Percentiles rank a stretch among this genome's conserved stretches.
Conservation (phyloP, 495 filamentous ascomycete species). For the Aspergillus nidulans region DNA sequence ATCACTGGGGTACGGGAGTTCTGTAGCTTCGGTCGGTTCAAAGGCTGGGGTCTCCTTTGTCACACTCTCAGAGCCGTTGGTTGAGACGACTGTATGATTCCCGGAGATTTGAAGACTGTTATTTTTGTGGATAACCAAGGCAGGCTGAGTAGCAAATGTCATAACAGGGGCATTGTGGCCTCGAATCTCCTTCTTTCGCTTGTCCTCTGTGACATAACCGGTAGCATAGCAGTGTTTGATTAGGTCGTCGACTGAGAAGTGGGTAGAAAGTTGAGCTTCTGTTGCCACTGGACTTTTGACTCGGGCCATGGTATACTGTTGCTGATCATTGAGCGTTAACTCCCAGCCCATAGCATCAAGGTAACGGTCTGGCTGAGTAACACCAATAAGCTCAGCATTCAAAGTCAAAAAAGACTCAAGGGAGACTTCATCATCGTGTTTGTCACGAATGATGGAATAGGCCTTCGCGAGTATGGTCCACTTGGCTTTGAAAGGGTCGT, state of each 20-base stretch:
- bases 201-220: slow-evolving; percentile 22
- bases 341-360: slow-evolving; percentile 38
- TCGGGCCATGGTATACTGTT: slow-evolving; percentile 15
- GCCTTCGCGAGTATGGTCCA: slow-evolving; percentile 47
- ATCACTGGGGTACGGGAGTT: too few species aligned
- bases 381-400: slow-evolving; percentile 32
- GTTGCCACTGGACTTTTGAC: slow-evolving; percentile 6
- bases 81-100: slow-evolving; percentile 3
- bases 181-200: not conserved
- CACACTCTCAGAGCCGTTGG: too few species aligned
- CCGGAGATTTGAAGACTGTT: slow-evolving; percentile 9
- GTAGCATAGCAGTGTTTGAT: slow-evolving; percentile 24
- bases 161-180: slow-evolving; percentile 10
- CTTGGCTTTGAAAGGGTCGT: slow-evolving; percentile 40
- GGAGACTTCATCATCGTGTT: slow-evolving; percentile 32
- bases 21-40: too few species aligned
- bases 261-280: slow-evolving; percentile 20
- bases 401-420: slow-evolving; percentile 36
- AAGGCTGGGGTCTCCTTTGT: too few species aligned
- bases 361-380: slow-evolving; percentile 35
- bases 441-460: slow-evolving; percentile 47
- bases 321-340: slow-evolving; percentile 18
- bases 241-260: slow-evolving; percentile 33
- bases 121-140: slow-evolving; percentile 5
- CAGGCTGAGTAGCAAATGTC: slow-evolving; percentile 17